Base-by-base conservation (phyloP, 1,139 yeast species). In the Hyphopichia burtonii region DNA sequence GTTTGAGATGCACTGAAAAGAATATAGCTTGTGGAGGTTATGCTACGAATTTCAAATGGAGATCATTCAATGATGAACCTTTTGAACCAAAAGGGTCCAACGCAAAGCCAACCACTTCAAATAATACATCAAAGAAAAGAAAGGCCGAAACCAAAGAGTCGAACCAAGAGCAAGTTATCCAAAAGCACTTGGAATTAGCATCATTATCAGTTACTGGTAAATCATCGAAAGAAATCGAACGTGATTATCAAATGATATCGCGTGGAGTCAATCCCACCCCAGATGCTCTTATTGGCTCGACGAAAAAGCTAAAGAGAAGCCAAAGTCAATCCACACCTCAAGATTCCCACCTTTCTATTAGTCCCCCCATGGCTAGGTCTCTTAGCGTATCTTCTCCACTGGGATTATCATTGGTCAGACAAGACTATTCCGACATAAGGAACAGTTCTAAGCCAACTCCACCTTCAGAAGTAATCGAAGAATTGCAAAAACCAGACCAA, bases 11-110 rank as follows among this genome's bases (percentile, higher is more conserved):
- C 50, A 54, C 53, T 10, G 67, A 65, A 45, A 71, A 70, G 54
- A 70, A 67, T 33, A 68, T 74, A 17, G 66, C 61, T 15, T 80
- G 85, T 55, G 84, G 83, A 7, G 88, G 88, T 1, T 83, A 83
- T 52, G 80, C 82, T 3, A 78, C 79, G 23, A 74, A 73, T 40
- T 82, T 79, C 64, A 80, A 80, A 53, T 83, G 88, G 88, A 68
- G 79, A 50, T 67, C 78, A 8, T 82, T 80, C 45, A 62, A 66
- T 32, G 65, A 59, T 7, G 45, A 40, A 16, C 15, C 31, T 17
- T 15, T 5, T n/a, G n/a, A 9, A 3, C 12, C 4, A 4, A 31
- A 17, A 17, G 34, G 22, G n/a, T 9, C 20, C 3, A 12, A 3
- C 20, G 5, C 34, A 3, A 16, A 16, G n/a, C 6, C n/a, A 10